phyloP scores from a whole-genome alignment of 371 early-diverging fungal species.

The Coemansia sp. region DNA sequence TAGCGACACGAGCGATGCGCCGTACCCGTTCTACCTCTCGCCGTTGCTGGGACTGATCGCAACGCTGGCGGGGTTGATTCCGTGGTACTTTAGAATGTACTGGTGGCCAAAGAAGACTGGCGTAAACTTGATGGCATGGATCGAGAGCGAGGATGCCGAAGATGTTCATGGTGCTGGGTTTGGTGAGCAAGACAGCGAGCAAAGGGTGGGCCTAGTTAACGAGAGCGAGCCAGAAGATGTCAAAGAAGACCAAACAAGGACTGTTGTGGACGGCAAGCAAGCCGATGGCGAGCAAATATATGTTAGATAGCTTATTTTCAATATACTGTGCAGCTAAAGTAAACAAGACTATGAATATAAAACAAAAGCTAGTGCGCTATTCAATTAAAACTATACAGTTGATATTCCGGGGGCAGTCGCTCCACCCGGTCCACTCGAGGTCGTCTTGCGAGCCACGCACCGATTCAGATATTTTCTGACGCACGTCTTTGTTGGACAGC shows the following conservation, averaged over 20 bases:
- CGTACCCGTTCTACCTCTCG: slow-evolving; percentile 53
- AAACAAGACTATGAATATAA: too few relatives aligned
- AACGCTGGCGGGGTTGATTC: slow-evolving; percentile 39
- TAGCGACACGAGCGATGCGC: slow-evolving; percentile 6
- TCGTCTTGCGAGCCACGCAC: slow-evolving; percentile 6
- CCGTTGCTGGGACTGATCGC: slow-evolving; percentile 50
- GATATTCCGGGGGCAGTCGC: slow-evolving; percentile 11
- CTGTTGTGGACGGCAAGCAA: background rate
- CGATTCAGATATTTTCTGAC: slow-evolving; percentile 6
- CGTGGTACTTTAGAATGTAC: slow-evolving; percentile 51
- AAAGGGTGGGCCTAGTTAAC: background rate
- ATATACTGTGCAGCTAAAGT: too few relatives aligned
- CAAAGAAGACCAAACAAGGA: background rate
- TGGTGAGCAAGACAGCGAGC: background rate
- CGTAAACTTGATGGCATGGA: slow-evolving; percentile 35
- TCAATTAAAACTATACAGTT: slow-evolving; percentile 35
- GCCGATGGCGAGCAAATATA: background rate
- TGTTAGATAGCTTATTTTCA: background rate
- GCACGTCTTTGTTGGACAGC: slow-evolving; percentile 11
- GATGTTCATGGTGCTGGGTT: background rate
- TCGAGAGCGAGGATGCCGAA: slow-evolving; percentile 24
- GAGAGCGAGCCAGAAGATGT: background rate
- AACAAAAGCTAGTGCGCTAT: background rate
- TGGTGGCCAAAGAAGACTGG: slow-evolving; percentile 50
- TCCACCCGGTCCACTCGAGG: slow-evolving; percentile 25